Base-by-base conservation (phyloP, 75 land plant species). In the Picea sitchensis region DNA sequence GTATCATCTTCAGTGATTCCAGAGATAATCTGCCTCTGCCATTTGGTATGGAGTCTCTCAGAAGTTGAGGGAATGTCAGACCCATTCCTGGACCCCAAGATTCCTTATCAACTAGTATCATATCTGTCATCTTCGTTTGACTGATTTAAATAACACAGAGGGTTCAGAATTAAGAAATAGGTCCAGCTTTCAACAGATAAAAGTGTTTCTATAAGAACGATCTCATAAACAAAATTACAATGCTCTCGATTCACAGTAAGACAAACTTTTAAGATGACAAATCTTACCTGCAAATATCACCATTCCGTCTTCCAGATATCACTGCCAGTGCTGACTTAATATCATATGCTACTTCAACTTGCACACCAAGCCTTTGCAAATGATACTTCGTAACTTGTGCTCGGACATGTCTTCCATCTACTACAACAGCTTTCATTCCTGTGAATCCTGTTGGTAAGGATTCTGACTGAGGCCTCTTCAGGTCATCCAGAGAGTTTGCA, bases 101-200 rank as follows among this genome's bases (percentile, higher is more conserved):
- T 32, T 94, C 97, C 76, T 91, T 89, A 83, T 94, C 97, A 65
- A 94, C 87, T 51, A 93, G 82, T 30, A 94, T 80, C 91, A 94
- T 88, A n/a, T 93, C 87, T 15, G 87, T 57, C 61, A 61, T 77
- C 32, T 69, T 78, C 41, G 79, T 77, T 13, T 75, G 78, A 67
- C 93, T 91, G 85, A 59, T 31, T 44, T 71, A 3, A 3, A 20
- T 44, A 8, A 75, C 17, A 61, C 15, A 18, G 18, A 47, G 54
- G 20, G n/a, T n/a, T 71, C 51, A 71, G 74, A 14, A 36, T 41
- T 71, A 44, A 71, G n/a, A 64, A 78, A 80, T 11, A 75, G 54
- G 30, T 17, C 51, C 1, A 76, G 26, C 41, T 61, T 62, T 65
- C 31, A 51, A 51, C 56, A 9, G 0, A 51, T 51, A 9, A 9